Evolutionary conservation across 352 stramenopile species (phyloP), one percentile per base, ranked within the genome.

Genomic region (Phytophthora constricta): DNA sequence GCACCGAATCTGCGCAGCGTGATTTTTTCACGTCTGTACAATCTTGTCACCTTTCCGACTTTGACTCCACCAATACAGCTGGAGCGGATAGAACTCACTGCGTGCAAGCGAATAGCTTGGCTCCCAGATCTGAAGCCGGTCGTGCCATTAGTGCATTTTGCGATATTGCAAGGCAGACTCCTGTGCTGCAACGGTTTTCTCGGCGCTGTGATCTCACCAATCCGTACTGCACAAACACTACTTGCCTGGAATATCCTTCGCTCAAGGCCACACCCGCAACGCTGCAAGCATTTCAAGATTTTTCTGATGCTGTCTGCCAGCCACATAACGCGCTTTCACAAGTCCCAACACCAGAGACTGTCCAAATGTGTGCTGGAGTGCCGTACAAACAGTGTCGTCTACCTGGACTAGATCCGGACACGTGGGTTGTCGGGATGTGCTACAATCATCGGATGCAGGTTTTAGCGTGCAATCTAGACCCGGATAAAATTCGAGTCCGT

Each of bases 171-270:
- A 26, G 62, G 47, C 5, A 68, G 26, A 14, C 11, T 47, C 17
- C 22, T 77, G n/a, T 79, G 67, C 41, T 82, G 74, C 70, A 70
- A 84, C 20, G 76, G 70, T 5, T 84, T 80, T 42, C 45, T 70
- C 5, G 59, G 55, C 1, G 3, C 7, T 84, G 76, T 33, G 45
- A 81, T 37, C 52, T 80, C 17, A 55, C 58, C 2, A 65, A 79
- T 45, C 51, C 57, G 20, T 72, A 68, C n/a, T 79, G 64, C 33
- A 19, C n/a, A 10, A 45, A 47, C 17, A 51, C 50, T 0, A 65
- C 49, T 0, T 80, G 75, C 23, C 34, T 80, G 19, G 17, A 60
- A 11, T 42, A 65, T 33, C 4, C 42, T 2, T 34, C 25, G 8
- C 25, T 58, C 0, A 42, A 46, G 23, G 65, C 62, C 3, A 65